These are phyloP conservation scores for Odonthalia washingtoniensis DNA, from an alignment of 31 red algal species.

Conservation along the genomic window DNA sequence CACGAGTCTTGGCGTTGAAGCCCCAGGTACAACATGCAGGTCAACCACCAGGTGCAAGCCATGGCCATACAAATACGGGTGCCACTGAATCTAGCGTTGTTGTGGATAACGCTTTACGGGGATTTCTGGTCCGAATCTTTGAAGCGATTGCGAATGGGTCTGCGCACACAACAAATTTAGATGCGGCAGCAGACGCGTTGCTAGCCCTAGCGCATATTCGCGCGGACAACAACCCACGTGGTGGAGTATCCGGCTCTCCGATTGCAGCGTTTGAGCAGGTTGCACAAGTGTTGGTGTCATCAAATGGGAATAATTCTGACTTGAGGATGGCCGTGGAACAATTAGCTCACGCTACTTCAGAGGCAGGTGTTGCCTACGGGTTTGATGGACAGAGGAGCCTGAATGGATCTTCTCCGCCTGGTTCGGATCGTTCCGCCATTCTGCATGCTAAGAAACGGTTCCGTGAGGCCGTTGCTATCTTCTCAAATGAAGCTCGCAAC, in stretches of 20 bases:
- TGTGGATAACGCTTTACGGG: constrained; percentile 18
- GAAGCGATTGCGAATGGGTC: constrained; percentile 26
- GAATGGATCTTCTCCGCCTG: not conserved
- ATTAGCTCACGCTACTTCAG: constrained; percentile 5
- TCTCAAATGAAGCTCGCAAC: constrained; percentile 25
- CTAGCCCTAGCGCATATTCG: constrained; percentile 21
- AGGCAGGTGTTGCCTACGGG: constrained; percentile 25
- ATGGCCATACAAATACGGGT: not conserved
- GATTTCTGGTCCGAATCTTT: constrained; percentile 28
- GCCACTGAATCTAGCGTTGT: not conserved
- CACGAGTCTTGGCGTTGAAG: not conserved
- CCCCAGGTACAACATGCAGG: not conserved
- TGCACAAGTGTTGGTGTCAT: not conserved
- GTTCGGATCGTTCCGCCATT: not conserved
- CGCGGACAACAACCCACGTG: not conserved
- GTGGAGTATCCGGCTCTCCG: not conserved
- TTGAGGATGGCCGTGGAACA: constrained; percentile 18
- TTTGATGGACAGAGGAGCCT: no score
- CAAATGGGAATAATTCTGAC: constrained; percentile 33
- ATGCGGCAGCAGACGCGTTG: constrained; percentile 40
- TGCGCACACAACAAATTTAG: constrained; percentile 28
- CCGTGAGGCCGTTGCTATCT: constrained; percentile 29
- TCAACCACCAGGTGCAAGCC: not conserved
- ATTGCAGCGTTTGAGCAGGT: constrained; percentile 19
- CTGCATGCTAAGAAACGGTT: constrained; percentile 16